Base-by-base conservation (phyloP, 495 filamentous ascomycete genomes). In the Penicillium manginii region DNA sequence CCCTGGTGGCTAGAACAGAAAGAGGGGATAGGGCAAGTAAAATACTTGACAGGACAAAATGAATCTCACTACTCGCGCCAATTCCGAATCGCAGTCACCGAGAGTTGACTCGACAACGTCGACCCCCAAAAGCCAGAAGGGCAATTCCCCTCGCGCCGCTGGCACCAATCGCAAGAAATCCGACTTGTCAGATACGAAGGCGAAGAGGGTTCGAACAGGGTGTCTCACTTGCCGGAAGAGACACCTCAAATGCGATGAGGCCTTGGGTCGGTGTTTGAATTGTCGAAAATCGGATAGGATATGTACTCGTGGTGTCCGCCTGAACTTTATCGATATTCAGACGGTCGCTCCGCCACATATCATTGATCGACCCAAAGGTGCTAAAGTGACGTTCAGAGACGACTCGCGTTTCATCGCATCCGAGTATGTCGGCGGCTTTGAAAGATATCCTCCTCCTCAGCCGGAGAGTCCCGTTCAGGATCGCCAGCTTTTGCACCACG, bases 281-380 rank as follows among this genome's bases (percentile, higher is more conserved):
- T 98, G 94, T 73, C 83, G 83, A 21, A 98, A 97, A 71, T 93
- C 92, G 19, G 91, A 83, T 61, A 81, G 93, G 46, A 76, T 86
- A 39, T 98, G 94, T 79, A 89, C 92, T 69, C 83, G 93, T 43
- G 94, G 94, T 12, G 78, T 97, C 19, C 83, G 91, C 37, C 81
- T 98, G 40, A 98, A 98, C 69, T 98, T 96, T 66, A 93, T 96
- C 61, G 93, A 97, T 66, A 90, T 86, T 8, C 85, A 88, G 54
- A 86, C 86, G 46, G 84, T 87, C 64, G 79, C 78, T 12, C 91
- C 91, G 32, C 90, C 91, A 0, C 71, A 77, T 54, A 76, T 83
- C 40, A 67, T 88, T 46, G 79, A 82, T 19, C 85, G 80, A 2
- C 83, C 86, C 5, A 70, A 81, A 3, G 87, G 90, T 14, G 90